These are phyloP conservation scores for Hanseniaspora hatyaiensis DNA, from an alignment of 805 yeast genomes.

Conservation along the genomic window DNA sequence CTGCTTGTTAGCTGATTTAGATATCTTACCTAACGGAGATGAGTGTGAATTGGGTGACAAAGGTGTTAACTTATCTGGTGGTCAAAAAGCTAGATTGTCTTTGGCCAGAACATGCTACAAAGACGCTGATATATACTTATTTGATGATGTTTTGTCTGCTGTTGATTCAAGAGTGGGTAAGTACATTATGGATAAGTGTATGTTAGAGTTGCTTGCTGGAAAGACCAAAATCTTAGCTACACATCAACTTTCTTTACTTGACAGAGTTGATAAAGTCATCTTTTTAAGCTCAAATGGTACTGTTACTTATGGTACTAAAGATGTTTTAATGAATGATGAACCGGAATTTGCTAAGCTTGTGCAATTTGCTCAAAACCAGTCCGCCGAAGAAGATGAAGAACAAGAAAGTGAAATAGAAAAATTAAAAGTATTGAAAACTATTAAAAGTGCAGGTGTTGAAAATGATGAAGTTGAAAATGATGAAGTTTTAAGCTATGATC, in stretches of 20 bases:
- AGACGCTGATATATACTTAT: constrained; percentile 45
- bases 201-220: constrained; percentile 39
- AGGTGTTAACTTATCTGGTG: constrained; percentile 68
- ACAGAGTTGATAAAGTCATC: constrained; percentile 50
- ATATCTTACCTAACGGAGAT: constrained; percentile 55
- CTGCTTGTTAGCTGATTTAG: constrained; percentile 46
- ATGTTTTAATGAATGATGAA: constrained; percentile 36
- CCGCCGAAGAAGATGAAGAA: constrained; percentile 24
- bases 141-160: constrained; percentile 66
- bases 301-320: constrained; percentile 44
- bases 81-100: constrained; percentile 63
- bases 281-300: constrained; percentile 54
- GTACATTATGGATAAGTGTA: constrained; percentile 51
- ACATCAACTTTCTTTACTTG: constrained; percentile 58
- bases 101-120: constrained; percentile 64
- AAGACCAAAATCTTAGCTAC: constrained; percentile 64
- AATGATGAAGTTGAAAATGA: constrained; percentile 20
- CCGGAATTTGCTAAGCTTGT: constrained; percentile 39
- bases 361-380: constrained; percentile 31
- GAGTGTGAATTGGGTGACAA: constrained; percentile 62
- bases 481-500: constrained; percentile 17
- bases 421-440: constrained; percentile 15
- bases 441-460: constrained; percentile 18
- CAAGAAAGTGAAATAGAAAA: constrained; percentile 22
- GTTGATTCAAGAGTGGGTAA: constrained; percentile 70